Evolutionary conservation across 1,284 basidiomycete genomes (phyloP).

Genomic region (Xanthoconium separans): DNA sequence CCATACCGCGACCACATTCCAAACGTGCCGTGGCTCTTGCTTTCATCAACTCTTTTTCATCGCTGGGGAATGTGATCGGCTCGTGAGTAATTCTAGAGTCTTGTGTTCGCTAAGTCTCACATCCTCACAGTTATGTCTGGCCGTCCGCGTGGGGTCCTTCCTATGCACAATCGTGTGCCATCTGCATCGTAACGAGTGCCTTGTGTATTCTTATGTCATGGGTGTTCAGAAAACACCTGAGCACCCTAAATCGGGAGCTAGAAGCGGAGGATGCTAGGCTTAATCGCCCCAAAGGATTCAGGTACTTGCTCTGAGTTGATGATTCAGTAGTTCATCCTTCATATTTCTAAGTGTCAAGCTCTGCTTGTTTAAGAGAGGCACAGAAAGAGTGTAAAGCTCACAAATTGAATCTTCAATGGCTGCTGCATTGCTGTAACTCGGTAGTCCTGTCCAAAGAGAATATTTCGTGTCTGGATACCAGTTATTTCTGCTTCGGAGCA

Average conservation of each 20-base stretch:
- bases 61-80: constrained; percentile 72
- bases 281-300: constrained; percentile 44
- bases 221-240: constrained; percentile 54
- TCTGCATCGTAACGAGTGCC: constrained; percentile 51
- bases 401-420: too few relatives aligned
- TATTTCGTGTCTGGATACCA: too few relatives aligned
- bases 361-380: neutral
- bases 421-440: too few relatives aligned
- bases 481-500: too few relatives aligned
- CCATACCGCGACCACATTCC: constrained; percentile 62
- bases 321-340: neutral
- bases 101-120: constrained; percentile 10
- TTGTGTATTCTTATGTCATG: constrained; percentile 54
- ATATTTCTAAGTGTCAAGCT: neutral
- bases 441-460: too few relatives aligned
- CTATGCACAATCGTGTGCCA: constrained; percentile 40
- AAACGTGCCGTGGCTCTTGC: constrained; percentile 80
- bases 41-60: constrained; percentile 70
- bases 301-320: constrained; percentile 40
- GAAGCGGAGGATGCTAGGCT: constrained; percentile 44
- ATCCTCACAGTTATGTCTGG: constrained; percentile 41
- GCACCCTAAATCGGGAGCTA: constrained; percentile 39
- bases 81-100: constrained; percentile 49
- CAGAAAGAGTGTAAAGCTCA: too few relatives aligned
- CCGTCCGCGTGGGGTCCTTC: constrained; percentile 39